Conservation (phyloP, 805 yeast genomes). For the Saccharomycopsis fermentans region DNA sequence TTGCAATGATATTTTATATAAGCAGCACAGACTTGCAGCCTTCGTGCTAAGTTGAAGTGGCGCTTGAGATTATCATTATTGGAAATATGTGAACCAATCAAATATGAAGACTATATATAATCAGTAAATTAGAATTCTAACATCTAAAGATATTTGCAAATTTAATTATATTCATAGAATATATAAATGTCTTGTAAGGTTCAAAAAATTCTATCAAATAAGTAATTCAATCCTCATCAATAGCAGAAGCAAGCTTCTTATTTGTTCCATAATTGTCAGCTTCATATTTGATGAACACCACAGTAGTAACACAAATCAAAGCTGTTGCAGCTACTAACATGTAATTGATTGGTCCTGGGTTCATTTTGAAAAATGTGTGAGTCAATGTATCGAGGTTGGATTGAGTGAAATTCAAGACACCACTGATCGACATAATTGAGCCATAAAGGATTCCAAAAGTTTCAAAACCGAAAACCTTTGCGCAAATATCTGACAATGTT, state of each 20-base stretch:
- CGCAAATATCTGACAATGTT: slow-evolving; percentile 80
- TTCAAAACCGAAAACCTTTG: slow-evolving; percentile 86
- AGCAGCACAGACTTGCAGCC: too few species aligned
- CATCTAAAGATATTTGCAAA: too few species aligned
- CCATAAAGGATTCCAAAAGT: slow-evolving; percentile 93
- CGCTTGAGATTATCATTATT: too few species aligned
- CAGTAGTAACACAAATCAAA: slow-evolving; percentile 20
- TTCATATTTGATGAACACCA: slow-evolving; percentile 10
- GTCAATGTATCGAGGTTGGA: slow-evolving; percentile 60
- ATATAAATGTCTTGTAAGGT: too few species aligned
- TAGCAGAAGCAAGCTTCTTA: neutral
- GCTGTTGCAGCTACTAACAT: slow-evolving; percentile 45
- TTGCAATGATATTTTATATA: too few species aligned
- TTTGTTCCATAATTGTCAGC: slow-evolving; percentile 9
- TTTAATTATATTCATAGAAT: too few species aligned
- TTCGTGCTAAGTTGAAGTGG: too few species aligned
- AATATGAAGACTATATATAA: too few species aligned
- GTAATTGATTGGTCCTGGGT: slow-evolving; percentile 73
- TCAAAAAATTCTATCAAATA: too few species aligned
- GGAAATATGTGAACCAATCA: too few species aligned
- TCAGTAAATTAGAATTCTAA: too few species aligned
- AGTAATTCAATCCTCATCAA: neutral
- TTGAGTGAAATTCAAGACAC: slow-evolving; percentile 67
- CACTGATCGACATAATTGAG: slow-evolving; percentile 69
- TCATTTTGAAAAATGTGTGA: slow-evolving; percentile 54